Evolutionary conservation across 164 flowering plant genomes (phyloP), one percentile per base, ranked within the genome.

Genomic region (Piper betle): DNA sequence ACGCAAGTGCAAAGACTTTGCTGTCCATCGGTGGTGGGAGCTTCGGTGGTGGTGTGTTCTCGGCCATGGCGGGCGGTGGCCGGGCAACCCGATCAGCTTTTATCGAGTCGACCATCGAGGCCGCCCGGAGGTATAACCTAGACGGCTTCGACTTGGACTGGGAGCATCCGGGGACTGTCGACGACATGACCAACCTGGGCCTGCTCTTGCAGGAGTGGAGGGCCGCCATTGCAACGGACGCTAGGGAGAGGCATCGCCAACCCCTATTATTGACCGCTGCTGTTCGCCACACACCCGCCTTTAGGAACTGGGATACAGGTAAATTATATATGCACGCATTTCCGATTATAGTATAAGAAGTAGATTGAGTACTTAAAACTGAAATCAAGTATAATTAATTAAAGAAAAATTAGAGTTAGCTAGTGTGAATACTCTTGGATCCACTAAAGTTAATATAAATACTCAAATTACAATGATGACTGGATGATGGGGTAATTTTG

Each of bases 121-220:
- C 69, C 10, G 77, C 77, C 3, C 62, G 79, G 37, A 52, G 59
- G 3, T 69, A 66, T 55, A 70, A 68, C 8, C 71, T 78, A 18
- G 72, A 78, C 42, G 81, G 77, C 6, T 62, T 75, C 7, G 79
- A 75, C n/a, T 72, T 78, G 16, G 74, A 73, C 25, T 78, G 79
- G 79, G 77, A 75, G 37, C 73, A 53, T 52, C 79, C 81, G 0
- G 20, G 5, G 6, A 68, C 48, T 43, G 20, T 25, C 6, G 40
- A 62, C 25, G 74, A 73, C 53, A 75, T 78, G 81, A 55, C 62
- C 7, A 78, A 71, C 62, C 70, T 75, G 16, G 69, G 64, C 18
- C 2, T 37, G 4, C 69, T 78, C 17, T 53, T 75, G 17, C 17
- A 40, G 0, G 77, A 78, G 38, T 78, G 81, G 78, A 67, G 68